Conservation (phyloP, 2,329 filamentous ascomycete species). For the Aphanocladium album region DNA sequence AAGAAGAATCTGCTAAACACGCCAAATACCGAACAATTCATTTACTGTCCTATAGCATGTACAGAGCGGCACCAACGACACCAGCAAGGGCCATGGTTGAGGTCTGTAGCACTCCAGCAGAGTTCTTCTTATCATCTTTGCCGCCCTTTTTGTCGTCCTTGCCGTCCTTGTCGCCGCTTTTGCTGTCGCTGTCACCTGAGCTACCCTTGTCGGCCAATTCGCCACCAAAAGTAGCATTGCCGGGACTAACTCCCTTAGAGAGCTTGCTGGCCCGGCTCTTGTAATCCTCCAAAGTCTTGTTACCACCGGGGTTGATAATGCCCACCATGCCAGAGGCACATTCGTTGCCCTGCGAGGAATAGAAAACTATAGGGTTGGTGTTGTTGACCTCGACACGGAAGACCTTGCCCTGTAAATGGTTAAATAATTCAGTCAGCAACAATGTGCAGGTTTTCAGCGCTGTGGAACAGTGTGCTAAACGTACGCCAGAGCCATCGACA, state of each 20-base stretch:
- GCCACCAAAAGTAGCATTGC: slow-evolving; percentile 24
- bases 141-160: slow-evolving; percentile 2
- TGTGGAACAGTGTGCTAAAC: slow-evolving; percentile 14
- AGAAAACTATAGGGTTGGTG: slow-evolving; percentile 32
- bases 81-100: slow-evolving; percentile 18
- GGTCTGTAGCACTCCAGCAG: slow-evolving; percentile 15
- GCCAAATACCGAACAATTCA: too few species aligned
- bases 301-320: slow-evolving; percentile 30
- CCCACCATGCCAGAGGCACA: slow-evolving; percentile 36
- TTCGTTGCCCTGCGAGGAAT: slow-evolving; percentile 34
- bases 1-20: too few species aligned
- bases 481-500: slow-evolving; percentile 24
- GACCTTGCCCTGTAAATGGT: slow-evolving; percentile 27
- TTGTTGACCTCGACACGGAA: slow-evolving; percentile 30
- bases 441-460: too few species aligned
- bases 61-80: slow-evolving; percentile 17
- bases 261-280: slow-evolving; percentile 24
- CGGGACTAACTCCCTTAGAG: slow-evolving; percentile 24
- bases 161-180: slow-evolving; percentile 9
- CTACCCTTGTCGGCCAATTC: slow-evolving; percentile 22
- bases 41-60: slow-evolving; percentile 21
- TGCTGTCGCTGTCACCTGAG: slow-evolving; percentile 12
- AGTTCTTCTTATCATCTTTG: slow-evolving; percentile 15
- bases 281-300: slow-evolving; percentile 28
- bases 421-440: too few species aligned